Evolutionary conservation across 768 basidiomycete species (phyloP).

Genomic region (Neoboletus magnificus): DNA sequence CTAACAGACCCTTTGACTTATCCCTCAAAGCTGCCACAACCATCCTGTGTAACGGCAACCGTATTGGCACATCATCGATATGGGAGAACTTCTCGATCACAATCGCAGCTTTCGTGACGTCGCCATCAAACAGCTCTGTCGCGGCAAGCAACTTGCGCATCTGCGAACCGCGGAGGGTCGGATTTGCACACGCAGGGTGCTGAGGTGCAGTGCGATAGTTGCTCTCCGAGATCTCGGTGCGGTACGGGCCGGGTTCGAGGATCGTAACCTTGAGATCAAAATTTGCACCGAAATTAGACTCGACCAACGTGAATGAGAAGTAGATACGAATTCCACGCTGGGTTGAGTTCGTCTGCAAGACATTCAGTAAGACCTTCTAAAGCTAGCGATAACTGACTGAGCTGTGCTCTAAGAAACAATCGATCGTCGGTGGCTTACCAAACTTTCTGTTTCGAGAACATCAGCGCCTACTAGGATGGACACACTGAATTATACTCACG

Average conservation of each 20-base stretch:
- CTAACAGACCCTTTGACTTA: conserved; percentile 13
- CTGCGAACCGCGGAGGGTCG: not conserved
- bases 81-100: conserved; percentile 14
- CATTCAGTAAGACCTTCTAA: conserved; percentile 16
- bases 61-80: conserved; percentile 16
- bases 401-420: not conserved
- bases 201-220: not conserved
- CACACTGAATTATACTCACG: conserved; percentile 13
- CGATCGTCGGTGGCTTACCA: conserved; percentile 1
- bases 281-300: not conserved
- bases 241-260: conserved; percentile 15
- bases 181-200: conserved; percentile 21
- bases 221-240: conserved; percentile 7
- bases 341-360: conserved; percentile 11
- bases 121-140: conserved; percentile 5
- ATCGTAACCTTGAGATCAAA: conserved; percentile 11
- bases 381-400: conserved; percentile 5
- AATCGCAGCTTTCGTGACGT: conserved; percentile 9
- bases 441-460: conserved; percentile 7
- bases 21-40: conserved; percentile 7
- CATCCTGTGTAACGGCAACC: conserved; percentile 10
- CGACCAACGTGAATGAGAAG: not conserved
- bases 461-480: not conserved
- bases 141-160: not conserved
- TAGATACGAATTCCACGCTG: conserved; percentile 9